Evolutionary conservation across 306 rosid genomes (phyloP).

Genomic region (Dalbergia cochinchinensis): DNA sequence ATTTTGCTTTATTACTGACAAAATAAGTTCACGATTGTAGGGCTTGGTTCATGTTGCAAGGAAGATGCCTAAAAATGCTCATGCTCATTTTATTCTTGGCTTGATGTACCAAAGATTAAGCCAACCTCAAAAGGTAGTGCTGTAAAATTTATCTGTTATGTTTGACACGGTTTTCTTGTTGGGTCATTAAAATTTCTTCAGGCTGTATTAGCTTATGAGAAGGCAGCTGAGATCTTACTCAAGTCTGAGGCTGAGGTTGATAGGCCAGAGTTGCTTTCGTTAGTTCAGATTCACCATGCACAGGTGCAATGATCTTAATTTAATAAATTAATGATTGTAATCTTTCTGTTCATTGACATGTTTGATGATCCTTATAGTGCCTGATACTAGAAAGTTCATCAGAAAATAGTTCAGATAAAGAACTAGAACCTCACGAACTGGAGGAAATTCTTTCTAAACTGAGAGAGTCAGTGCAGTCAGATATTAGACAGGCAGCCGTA

Average conservation of each 20-base stretch:
- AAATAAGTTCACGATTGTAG: conserved; percentile 58
- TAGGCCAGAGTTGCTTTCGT: conserved; percentile 84
- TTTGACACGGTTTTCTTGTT: conserved; percentile 26
- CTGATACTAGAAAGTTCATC: conserved; percentile 78
- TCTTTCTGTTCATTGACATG: conserved; percentile 51
- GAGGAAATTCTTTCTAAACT: conserved; percentile 80
- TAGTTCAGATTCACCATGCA: conserved; percentile 95
- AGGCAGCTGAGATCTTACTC: conserved; percentile 86
- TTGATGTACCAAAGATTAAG: conserved; percentile 94
- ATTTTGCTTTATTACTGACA: conserved; percentile 22
- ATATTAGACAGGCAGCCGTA: conserved; percentile 88
- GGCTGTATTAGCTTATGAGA: conserved; percentile 88
- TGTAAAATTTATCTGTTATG: conserved; percentile 34
- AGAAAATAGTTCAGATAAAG: conserved; percentile 77
- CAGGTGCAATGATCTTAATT: conserved; percentile 68
- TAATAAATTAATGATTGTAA: conserved; percentile 40
- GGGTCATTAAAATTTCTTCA: conserved; percentile 44
- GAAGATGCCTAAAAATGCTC: conserved; percentile 98
- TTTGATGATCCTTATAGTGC: conserved; percentile 71
- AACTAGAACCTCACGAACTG: conserved; percentile 85
- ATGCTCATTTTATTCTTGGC: conserved; percentile 96
- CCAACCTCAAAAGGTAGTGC: conserved; percentile 84
- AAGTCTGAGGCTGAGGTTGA: conserved; percentile 79
- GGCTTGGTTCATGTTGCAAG: conserved; percentile 97
- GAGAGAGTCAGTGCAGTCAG: conserved; percentile 76